Conservation (phyloP, 2,329 filamentous ascomycete species). For the Acarospora socialis region DNA sequence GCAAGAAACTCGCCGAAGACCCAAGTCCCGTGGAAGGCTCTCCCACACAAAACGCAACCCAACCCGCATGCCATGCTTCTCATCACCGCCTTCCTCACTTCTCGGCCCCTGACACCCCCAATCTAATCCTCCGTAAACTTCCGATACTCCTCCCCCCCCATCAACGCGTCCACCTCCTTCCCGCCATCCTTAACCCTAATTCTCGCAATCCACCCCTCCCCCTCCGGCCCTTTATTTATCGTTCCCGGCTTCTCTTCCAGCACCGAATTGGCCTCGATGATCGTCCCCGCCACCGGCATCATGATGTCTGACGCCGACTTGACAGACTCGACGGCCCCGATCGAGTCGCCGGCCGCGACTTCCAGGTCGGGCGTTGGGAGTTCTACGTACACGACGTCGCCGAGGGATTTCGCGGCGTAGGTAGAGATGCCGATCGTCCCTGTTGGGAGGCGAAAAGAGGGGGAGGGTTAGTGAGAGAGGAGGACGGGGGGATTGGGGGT, state of each 20-base stretch:
- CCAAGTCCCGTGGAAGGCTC: no score
- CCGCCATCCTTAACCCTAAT: constrained; percentile 57
- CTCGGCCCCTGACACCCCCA: no score
- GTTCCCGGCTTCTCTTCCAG: constrained; percentile 74
- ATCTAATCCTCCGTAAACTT: constrained; percentile 47
- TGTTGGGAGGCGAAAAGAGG: constrained; percentile 18
- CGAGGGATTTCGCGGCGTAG: constrained; percentile 83
- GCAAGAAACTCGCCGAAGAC: no score
- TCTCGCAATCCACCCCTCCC: constrained; percentile 85
- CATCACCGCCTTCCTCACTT: no score
- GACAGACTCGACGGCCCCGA: constrained; percentile 93
- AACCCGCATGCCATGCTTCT: no score
- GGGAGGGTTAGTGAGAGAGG: constrained; percentile 5
- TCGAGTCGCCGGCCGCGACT: constrained; percentile 62
- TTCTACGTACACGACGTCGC: constrained; percentile 95
- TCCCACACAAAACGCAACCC: no score
- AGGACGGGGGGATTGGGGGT: constrained; percentile 21
- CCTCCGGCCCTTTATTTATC: constrained; percentile 85
- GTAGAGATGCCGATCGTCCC: constrained; percentile 69
- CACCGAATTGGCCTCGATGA: constrained; percentile 56
- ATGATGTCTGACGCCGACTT: constrained; percentile 98
- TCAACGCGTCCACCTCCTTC: constrained; percentile 56
- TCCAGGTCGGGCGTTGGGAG: constrained; percentile 59
- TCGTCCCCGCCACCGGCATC: constrained; percentile 64
- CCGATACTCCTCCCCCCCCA: constrained; percentile 68